Base-by-base conservation (phyloP, 202 grass and related monocot species). In the Hordeum pubiflorum region DNA sequence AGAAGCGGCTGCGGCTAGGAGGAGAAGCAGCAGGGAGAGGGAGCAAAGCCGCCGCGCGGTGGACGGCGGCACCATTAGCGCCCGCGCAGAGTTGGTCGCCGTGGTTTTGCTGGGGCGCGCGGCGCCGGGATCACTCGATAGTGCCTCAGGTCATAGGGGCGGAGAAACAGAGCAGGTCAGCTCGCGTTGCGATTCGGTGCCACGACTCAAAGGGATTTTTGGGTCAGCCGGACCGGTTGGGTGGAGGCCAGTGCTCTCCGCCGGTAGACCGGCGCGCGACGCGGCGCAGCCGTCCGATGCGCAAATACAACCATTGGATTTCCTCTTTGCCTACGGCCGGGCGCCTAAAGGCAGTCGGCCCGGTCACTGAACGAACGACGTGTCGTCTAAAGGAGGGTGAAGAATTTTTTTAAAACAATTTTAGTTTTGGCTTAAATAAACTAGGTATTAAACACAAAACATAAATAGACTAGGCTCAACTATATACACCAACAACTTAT, bases 21-120 rank as follows among this genome's bases (percentile, higher is more conserved):
- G 9, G 26, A 82, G 59, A 59, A 66, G n/a, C 3, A 31, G 23
- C 62, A 84, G 58, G 4, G 75, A 7, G 66, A 76, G 21, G 33
- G 70, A 20, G 38, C 33, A 40, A 59, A 33, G 22, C 59, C 24
- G 55, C 29, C 3, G 58, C 0, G 33, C 7, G 18, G 52, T 55
- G 18, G 52, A 55, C 18, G 23, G 66, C 39, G 82, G 34, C 31
- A 41, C 87, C 94, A 97, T 94, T 63, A 61, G 58, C 21, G 57
- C 69, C 75, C 52, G 13, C 26, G 33, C 75, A 61, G 43, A 29
- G 57, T 33, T 72, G 39, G 41, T 33, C 46, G 31, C 29, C 63
- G 77, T 63, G 20, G 73, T 46, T 69, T 69, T 6, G 13, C 14
- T 1, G 36, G n/a, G 2, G 34, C 6, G 27, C n/a, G 7, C 36